These are phyloP conservation scores for Trypanosoma scelopori DNA, from an alignment of 208 protist genomes.

Conservation along the genomic window DNA sequence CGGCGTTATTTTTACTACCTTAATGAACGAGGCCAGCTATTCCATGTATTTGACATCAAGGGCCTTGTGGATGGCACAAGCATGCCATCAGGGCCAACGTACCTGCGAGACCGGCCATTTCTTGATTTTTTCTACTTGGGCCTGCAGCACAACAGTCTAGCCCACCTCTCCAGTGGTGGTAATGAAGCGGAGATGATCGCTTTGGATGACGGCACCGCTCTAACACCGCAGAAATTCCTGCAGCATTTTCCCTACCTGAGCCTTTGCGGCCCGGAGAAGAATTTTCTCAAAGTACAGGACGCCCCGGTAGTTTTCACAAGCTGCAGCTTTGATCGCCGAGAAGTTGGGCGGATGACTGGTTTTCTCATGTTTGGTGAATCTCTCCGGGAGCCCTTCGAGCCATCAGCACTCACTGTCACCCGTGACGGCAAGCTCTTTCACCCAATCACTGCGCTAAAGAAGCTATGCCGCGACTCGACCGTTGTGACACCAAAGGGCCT, in stretches of 20 bases:
- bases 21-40: slow-evolving; percentile 41
- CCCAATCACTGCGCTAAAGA: slow-evolving; percentile 23
- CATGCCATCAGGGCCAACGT: slow-evolving; percentile 30
- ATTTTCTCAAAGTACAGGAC: slow-evolving; percentile 42
- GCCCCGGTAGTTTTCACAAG: slow-evolving; percentile 39
- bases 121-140: slow-evolving; percentile 35
- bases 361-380: slow-evolving; percentile 27
- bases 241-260: slow-evolving; percentile 41
- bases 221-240: slow-evolving; percentile 25
- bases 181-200: neutral
- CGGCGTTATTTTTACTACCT: slow-evolving; percentile 43
- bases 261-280: slow-evolving; percentile 33
- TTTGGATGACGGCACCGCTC: slow-evolving; percentile 16
- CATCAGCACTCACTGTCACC: slow-evolving; percentile 20
- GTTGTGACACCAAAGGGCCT: slow-evolving; percentile 12
- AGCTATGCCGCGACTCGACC: neutral
- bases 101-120: slow-evolving; percentile 30
- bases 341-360: slow-evolving; percentile 9
- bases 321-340: slow-evolving; percentile 7
- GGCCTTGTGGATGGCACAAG: slow-evolving; percentile 20
- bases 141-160: slow-evolving; percentile 23
- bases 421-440: slow-evolving; percentile 37
- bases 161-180: neutral
- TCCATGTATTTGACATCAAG: slow-evolving; percentile 43
- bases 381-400: slow-evolving; percentile 26